phyloP scores from a whole-genome alignment of 1,284 basidiomycete species.

The Ustanciosporium gigantosporum region DNA sequence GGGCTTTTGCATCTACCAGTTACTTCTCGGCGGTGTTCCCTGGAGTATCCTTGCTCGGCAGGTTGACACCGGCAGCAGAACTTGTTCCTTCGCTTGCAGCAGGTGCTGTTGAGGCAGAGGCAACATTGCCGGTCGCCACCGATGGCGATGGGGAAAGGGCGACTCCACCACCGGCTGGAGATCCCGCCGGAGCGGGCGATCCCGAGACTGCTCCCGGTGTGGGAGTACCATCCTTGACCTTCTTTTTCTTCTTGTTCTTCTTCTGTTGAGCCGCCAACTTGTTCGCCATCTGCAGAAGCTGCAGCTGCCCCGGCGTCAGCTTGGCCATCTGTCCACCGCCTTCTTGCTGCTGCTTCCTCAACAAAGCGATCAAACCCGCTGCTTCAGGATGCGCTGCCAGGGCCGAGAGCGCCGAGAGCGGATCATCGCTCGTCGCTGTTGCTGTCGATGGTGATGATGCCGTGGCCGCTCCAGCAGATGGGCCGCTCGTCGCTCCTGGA shows the following conservation, averaged over 20 bases:
- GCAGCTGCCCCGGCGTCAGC: conserved; percentile 53
- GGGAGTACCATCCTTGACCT: conserved; percentile 16
- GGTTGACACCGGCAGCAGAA: no score
- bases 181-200: conserved; percentile 17
- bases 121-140: no score
- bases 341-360: conserved; percentile 55
- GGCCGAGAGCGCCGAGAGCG: conserved; percentile 47
- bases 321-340: conserved; percentile 44
- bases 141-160: no score
- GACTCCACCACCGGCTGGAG: no score
- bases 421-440: conserved; percentile 27
- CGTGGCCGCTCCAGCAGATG: neutral
- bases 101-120: no score
- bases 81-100: no score
- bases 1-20: no score
- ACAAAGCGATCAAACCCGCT: conserved; percentile 49
- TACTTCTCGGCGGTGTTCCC: no score
- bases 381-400: conserved; percentile 55
- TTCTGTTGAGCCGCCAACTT: conserved; percentile 44
- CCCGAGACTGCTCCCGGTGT: conserved; percentile 18
- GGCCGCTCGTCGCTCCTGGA: neutral
- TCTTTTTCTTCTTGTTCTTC: conserved; percentile 46
- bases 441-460: conserved; percentile 1
- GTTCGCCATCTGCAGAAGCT: conserved; percentile 57
- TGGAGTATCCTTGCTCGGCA: no score